Conservation (phyloP, 371 early-diverging fungal genomes). For the Apophysomyces elegans region DNA sequence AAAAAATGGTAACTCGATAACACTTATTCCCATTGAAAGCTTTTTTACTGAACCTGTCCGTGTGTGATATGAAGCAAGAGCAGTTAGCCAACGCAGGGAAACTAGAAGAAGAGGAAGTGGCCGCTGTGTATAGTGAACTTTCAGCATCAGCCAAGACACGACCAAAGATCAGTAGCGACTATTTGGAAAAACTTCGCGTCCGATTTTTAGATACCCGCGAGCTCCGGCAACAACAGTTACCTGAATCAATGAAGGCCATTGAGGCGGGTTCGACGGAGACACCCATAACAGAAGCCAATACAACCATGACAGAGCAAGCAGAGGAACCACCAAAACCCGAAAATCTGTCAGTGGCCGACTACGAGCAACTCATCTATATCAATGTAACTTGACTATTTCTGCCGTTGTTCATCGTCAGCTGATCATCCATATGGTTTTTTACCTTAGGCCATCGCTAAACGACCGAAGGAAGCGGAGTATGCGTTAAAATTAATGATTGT, state of each 20-base stretch:
- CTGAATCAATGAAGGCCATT: not conserved
- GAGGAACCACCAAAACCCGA: not conserved
- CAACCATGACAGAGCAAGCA: not conserved
- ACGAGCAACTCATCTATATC: constrained; percentile 74
- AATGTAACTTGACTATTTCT: constrained; percentile 42
- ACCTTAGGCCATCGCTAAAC: constrained; percentile 58
- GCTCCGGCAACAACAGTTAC: not conserved
- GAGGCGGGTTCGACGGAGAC: not conserved
- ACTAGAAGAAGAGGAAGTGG: constrained; percentile 31
- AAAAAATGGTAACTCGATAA: not conserved
- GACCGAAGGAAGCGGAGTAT: constrained; percentile 71
- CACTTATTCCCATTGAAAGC: not conserved
- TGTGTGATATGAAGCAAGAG: constrained; percentile 13
- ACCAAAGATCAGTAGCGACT: constrained; percentile 52
- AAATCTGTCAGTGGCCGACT: constrained; percentile 27
- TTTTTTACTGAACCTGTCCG: too few relatives aligned
- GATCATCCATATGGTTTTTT: not conserved
- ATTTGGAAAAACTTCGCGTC: constrained; percentile 46
- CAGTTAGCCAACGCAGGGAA: constrained; percentile 15
- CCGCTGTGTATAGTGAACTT: constrained; percentile 37
- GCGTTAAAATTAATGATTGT: constrained; percentile 71
- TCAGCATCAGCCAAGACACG: constrained; percentile 30
- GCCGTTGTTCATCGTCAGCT: not conserved
- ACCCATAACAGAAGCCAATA: not conserved
- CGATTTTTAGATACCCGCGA: constrained; percentile 50